Conservation (phyloP, 345 rosid species). For the Linum trigynum region DNA sequence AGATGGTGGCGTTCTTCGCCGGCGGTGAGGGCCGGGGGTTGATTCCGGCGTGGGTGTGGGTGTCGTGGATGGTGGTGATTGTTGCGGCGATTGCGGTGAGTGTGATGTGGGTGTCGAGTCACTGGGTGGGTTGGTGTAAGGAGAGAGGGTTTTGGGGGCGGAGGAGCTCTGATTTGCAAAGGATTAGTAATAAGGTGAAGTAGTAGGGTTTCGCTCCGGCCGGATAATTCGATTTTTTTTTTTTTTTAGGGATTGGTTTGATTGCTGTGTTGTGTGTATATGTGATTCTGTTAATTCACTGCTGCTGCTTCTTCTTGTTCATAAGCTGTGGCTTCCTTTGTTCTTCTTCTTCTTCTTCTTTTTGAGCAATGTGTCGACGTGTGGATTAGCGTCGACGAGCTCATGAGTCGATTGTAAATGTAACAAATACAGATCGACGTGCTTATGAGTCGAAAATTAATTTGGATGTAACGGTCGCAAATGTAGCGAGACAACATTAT, state of each 20-base stretch:
- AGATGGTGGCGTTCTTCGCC: constrained; percentile 40
- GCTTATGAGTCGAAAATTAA: no score
- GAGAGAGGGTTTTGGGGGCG: constrained; percentile 22
- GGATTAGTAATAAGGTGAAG: constrained; percentile 16
- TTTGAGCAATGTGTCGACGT: no score
- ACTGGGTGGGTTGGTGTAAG: constrained; percentile 48
- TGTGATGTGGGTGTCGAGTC: constrained; percentile 47
- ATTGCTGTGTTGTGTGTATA: no score
- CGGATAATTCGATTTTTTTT: constrained; percentile 3
- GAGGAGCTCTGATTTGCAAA: neutral
- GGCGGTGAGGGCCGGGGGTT: constrained; percentile 32
- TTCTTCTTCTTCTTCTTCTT: no score
- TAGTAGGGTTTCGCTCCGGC: constrained; percentile 3
- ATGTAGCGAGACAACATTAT: no score
- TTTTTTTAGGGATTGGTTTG: neutral
- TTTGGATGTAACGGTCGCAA: no score
- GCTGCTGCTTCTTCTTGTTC: no score
- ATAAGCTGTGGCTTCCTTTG: no score
- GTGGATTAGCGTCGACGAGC: no score
- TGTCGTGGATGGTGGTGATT: constrained; percentile 69
- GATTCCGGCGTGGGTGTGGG: constrained; percentile 75
- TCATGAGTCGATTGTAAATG: no score
- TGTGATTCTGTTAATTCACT: no score
- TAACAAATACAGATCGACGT: no score
- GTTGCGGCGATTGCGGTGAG: constrained; percentile 47